A percentile compares a stretch with the other conserved stretches of the same genome.
Conservation (phyloP, 371 early-diverging fungal genomes). For the Zopfochytrium polystomum region DNA sequence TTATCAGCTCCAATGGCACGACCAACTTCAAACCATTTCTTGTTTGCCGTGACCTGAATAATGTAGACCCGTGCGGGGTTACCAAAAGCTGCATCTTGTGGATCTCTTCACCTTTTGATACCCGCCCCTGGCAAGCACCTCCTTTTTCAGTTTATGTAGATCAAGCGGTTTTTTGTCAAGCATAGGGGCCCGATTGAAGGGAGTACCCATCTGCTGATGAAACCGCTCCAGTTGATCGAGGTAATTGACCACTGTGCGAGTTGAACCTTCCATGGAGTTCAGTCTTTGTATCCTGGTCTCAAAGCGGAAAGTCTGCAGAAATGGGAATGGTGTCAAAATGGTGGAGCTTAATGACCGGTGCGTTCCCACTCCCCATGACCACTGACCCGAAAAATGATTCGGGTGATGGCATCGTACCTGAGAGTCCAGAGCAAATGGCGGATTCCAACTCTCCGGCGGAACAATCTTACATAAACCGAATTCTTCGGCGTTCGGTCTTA, state of each 20-base stretch:
- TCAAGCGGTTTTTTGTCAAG: slow-evolving; percentile 83
- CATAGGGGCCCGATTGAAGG: slow-evolving; percentile 72
- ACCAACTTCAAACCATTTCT: slow-evolving; percentile 89
- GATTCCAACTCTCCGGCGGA: slow-evolving; percentile 82
- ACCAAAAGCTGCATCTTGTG: background rate
- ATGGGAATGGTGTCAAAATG: background rate
- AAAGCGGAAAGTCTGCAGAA: slow-evolving; percentile 77
- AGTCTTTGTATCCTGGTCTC: slow-evolving; percentile 84
- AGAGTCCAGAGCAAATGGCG: slow-evolving; percentile 79
- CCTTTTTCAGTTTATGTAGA: slow-evolving; percentile 75
- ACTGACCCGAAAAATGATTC: slow-evolving; percentile 5
- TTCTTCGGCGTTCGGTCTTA: slow-evolving; percentile 73
- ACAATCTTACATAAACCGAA: slow-evolving; percentile 90
- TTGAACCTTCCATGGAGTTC: slow-evolving; percentile 87
- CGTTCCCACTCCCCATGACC: slow-evolving; percentile 13
- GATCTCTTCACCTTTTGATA: slow-evolving; percentile 53
- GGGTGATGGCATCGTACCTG: slow-evolving; percentile 54
- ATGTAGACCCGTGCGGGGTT: background rate
- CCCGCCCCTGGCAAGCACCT: slow-evolving; percentile 79
- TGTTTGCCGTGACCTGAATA: slow-evolving; percentile 67
- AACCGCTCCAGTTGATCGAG: slow-evolving; percentile 85
- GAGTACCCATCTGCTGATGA: slow-evolving; percentile 70
- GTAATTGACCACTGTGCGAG: slow-evolving; percentile 83
- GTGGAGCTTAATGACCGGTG: slow-evolving; percentile 11
- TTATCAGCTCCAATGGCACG: slow-evolving; percentile 71